Percentiles rank a stretch among this genome's conserved stretches.
phyloP scores from a whole-genome alignment of 2,329 filamentous ascomycete species.

The Bipolaris sorokiniana region DNA sequence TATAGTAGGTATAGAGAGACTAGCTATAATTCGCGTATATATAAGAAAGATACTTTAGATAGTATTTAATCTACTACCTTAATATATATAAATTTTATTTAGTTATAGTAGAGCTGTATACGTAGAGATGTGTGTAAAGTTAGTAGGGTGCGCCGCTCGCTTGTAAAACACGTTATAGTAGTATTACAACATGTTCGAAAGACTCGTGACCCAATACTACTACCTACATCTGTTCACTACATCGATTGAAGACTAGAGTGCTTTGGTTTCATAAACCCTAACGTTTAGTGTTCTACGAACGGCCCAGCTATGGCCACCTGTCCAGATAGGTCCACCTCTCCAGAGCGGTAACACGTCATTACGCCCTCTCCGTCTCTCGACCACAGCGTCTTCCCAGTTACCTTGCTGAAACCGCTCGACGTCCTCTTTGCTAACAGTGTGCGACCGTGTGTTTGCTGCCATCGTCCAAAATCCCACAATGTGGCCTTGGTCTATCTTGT shows the following conservation, averaged over 20 bases:
- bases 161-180: no score
- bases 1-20: no score
- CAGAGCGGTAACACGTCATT: conserved; percentile 29
- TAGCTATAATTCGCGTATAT: no score
- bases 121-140: no score
- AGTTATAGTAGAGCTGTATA: no score
- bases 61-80: no score
- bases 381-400: conserved; percentile 27
- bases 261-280: conserved; percentile 27
- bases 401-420: conserved; percentile 30
- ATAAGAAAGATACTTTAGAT: no score
- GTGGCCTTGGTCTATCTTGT: conserved; percentile 30
- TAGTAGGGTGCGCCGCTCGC: no score
- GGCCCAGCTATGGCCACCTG: conserved; percentile 29
- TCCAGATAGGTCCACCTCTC: conserved; percentile 32
- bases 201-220: no score
- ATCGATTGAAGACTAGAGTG: not conserved
- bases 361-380: conserved; percentile 17
- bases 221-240: no score
- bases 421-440: conserved; percentile 29
- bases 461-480: conserved; percentile 32
- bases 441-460: conserved; percentile 23
- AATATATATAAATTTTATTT: no score
- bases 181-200: no score
- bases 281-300: conserved; percentile 27